phyloP scores from a whole-genome alignment of 1,284 basidiomycete genomes.

The Neolentinus lepideus region DNA sequence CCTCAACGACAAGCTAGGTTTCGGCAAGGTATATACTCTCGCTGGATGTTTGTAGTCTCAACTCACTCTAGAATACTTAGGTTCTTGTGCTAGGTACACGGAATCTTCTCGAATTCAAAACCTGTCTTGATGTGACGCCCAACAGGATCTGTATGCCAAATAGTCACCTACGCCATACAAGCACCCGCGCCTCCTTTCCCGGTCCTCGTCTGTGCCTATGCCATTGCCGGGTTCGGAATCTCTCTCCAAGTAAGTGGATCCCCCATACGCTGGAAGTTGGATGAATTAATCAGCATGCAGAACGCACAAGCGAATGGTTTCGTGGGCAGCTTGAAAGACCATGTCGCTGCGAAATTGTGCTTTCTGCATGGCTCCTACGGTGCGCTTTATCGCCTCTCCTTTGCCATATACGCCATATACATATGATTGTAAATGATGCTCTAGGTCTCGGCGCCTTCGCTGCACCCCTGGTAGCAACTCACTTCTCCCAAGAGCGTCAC shows the following conservation, averaged over 20 bases:
- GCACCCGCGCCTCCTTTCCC: constrained; percentile 62
- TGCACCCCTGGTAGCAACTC: constrained; percentile 61
- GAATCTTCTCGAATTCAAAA: neutral
- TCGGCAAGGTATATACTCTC: constrained; percentile 19
- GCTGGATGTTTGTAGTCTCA: neutral
- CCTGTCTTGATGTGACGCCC: neutral
- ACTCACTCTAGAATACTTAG: neutral
- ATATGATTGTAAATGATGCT: constrained; percentile 41
- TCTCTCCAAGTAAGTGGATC: constrained; percentile 35
- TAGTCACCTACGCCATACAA: constrained; percentile 37
- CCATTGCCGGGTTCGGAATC: constrained; percentile 55
- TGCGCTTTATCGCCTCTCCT: constrained; percentile 13
- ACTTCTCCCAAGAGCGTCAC: constrained; percentile 33
- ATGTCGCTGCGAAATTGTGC: constrained; percentile 42
- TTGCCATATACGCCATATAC: constrained; percentile 25
- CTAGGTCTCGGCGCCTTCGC: constrained; percentile 59
- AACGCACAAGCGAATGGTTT: constrained; percentile 54
- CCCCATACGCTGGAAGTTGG: neutral
- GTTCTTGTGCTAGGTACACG: neutral
- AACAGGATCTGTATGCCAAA: constrained; percentile 34
- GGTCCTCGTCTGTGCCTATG: constrained; percentile 52
- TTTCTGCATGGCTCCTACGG: constrained; percentile 50
- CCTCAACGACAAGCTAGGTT: constrained; percentile 22
- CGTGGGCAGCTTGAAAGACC: constrained; percentile 35
- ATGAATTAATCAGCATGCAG: constrained; percentile 21